Evolutionary conservation across 208 protist genomes (phyloP).

Genomic region (Leishmania guyanensis): DNA sequence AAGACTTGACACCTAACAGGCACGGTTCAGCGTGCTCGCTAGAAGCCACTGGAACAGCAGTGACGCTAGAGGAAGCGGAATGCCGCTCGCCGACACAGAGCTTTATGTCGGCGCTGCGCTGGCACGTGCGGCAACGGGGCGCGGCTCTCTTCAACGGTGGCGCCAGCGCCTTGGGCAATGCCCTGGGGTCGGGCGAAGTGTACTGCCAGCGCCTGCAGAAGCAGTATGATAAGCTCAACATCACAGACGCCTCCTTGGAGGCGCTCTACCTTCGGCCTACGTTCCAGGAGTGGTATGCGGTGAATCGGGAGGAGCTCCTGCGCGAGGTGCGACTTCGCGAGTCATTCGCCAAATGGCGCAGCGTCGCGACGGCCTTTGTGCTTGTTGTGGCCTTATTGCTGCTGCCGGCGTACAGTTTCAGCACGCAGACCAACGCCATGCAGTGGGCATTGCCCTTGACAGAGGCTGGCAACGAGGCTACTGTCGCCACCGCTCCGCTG

Average conservation of each 20-base stretch:
- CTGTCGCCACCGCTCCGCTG: slow-evolving; percentile 28
- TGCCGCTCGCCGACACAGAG: slow-evolving; percentile 13
- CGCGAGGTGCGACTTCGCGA: slow-evolving; percentile 42
- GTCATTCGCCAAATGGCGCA: slow-evolving; percentile 36
- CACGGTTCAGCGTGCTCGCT: slow-evolving; percentile 4
- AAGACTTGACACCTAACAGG: not conserved
- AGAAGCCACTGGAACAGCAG: slow-evolving; percentile 13
- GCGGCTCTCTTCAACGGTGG: slow-evolving; percentile 3
- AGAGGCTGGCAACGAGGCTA: not conserved
- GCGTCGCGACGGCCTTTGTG: slow-evolving; percentile 35
- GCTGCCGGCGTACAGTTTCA: slow-evolving; percentile 71
- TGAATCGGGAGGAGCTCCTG: slow-evolving; percentile 48
- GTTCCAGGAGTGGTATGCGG: slow-evolving; percentile 64
- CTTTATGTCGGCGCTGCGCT: slow-evolving; percentile 21
- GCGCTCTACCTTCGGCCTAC: slow-evolving; percentile 47
- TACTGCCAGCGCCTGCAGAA: slow-evolving; percentile 24
- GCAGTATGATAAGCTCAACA: slow-evolving; percentile 34
- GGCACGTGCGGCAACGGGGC: slow-evolving; percentile 10
- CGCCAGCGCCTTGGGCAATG: slow-evolving; percentile 7
- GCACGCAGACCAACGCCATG: slow-evolving; percentile 32
- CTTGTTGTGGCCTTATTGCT: slow-evolving; percentile 40
- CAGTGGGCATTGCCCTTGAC: slow-evolving; percentile 21
- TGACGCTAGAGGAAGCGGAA: not conserved
- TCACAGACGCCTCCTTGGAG: slow-evolving; percentile 48
- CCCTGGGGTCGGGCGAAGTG: slow-evolving; percentile 27